Evolutionary conservation across 176 grass and related monocot genomes (phyloP).

Genomic region (Lolium perenne): DNA sequence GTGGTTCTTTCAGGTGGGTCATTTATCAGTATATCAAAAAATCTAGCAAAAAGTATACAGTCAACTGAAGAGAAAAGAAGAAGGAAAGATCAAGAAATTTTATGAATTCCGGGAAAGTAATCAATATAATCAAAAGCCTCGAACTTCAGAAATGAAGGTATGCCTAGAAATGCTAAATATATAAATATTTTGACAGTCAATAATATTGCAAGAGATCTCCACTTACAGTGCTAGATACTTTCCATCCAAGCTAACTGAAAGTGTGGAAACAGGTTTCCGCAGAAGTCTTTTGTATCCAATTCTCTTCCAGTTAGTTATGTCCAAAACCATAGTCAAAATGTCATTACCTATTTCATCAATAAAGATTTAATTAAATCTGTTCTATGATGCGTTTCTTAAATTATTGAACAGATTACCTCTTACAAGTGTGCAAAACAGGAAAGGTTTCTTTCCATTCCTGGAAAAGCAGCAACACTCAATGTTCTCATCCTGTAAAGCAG

Average conservation of each 20-base stretch:
- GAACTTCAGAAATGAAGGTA: not conserved
- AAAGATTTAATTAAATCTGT: slow-evolving; percentile 30
- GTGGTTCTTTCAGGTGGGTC: not conserved
- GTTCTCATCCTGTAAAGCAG: slow-evolving; percentile 72
- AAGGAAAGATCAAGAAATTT: not conserved
- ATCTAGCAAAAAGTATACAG: not conserved
- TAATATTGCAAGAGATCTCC: not conserved
- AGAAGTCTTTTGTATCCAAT: slow-evolving; percentile 84
- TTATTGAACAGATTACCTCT: slow-evolving; percentile 64
- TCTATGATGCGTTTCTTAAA: not conserved
- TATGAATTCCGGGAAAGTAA: not conserved
- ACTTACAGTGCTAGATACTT: slow-evolving; percentile 96
- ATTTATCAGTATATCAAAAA: not conserved
- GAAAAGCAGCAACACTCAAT: slow-evolving; percentile 94
- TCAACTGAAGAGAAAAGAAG: not conserved
- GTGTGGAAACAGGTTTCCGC: slow-evolving; percentile 66
- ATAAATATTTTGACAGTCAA: not conserved
- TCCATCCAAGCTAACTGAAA: slow-evolving; percentile 91
- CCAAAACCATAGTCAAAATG: slow-evolving; percentile 63
- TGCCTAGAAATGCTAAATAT: not conserved
- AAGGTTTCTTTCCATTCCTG: slow-evolving; percentile 90
- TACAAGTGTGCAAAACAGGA: slow-evolving; percentile 88
- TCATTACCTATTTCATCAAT: slow-evolving; percentile 55
- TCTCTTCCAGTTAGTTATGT: slow-evolving; percentile 86
- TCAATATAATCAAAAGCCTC: not conserved